These are phyloP conservation scores for Salvia rosmarinus DNA, from an alignment of 257 asterid genomes.

Conservation along the genomic window DNA sequence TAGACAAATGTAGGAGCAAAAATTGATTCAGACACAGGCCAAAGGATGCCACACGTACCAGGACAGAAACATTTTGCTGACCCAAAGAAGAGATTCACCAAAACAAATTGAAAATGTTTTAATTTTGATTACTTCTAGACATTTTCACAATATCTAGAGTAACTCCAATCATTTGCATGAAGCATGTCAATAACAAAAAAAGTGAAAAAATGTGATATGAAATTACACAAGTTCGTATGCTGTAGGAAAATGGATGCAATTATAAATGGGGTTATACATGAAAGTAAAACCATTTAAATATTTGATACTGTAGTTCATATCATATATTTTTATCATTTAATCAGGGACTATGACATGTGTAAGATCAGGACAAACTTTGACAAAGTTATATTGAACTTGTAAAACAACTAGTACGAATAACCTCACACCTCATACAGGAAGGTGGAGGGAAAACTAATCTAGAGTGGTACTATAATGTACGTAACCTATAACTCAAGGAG, in stretches of 20 bases:
- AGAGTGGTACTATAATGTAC: slow-evolving; percentile 6
- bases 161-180: no score
- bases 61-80: no score
- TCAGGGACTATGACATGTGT: background rate
- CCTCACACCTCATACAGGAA: slow-evolving; percentile 1
- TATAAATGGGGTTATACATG: background rate
- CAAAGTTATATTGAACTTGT: background rate
- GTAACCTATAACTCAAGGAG: slow-evolving; percentile 7
- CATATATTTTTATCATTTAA: slow-evolving; percentile 5
- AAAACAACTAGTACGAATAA: background rate
- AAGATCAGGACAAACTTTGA: background rate
- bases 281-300: slow-evolving; percentile 8
- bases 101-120: no score
- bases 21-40: no score
- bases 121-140: no score
- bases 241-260: background rate
- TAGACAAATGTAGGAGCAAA: no score
- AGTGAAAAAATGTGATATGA: background rate
- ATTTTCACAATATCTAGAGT: no score
- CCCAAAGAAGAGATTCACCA: no score
- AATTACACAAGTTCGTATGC: background rate
- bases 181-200: no score
- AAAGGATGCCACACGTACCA: no score
- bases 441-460: background rate
- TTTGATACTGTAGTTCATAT: background rate